Evolutionary conservation across 192 early-diverging fungal species (phyloP).

Genomic region (Spizellomyces sp.): DNA sequence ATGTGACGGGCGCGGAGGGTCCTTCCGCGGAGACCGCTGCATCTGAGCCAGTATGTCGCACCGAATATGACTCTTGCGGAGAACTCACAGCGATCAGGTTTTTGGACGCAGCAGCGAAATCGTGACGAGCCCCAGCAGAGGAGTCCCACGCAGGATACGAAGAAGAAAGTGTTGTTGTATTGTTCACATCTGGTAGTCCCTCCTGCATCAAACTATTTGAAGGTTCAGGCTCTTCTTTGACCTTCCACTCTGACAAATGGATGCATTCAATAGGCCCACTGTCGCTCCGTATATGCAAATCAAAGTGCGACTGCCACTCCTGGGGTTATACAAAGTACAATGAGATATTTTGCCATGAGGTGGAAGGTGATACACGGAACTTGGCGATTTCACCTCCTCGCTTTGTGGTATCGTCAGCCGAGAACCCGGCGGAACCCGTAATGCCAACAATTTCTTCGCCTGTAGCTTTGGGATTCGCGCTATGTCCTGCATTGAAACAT

Average conservation of each 20-base stretch:
- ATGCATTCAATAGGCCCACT: slow-evolving; percentile 12
- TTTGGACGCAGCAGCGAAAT: neutral
- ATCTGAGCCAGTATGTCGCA: neutral
- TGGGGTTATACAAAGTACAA: neutral
- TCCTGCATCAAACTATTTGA: neutral
- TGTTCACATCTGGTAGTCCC: neutral
- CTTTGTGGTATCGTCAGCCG: slow-evolving; percentile 16
- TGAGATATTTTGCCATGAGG: neutral
- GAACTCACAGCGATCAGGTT: neutral
- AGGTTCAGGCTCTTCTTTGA: neutral
- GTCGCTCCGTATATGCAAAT: slow-evolving; percentile 16
- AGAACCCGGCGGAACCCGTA: slow-evolving; percentile 19
- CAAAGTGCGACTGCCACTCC: slow-evolving; percentile 20
- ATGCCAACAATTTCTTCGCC: slow-evolving; percentile 14
- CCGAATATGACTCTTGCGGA: neutral
- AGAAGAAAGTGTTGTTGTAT: neutral
- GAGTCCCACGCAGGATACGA: neutral
- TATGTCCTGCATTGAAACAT: slow-evolving; percentile 16
- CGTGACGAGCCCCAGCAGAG: neutral
- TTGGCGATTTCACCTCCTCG: slow-evolving; percentile 12
- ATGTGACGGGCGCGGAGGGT: neutral
- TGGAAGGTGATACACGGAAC: neutral
- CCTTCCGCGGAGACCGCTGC: neutral
- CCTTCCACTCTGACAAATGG: neutral
- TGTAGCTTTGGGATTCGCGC: neutral